These are phyloP conservation scores for Berberis vulgaris DNA, from an alignment of 164 flowering plant species.

Conservation along the genomic window DNA sequence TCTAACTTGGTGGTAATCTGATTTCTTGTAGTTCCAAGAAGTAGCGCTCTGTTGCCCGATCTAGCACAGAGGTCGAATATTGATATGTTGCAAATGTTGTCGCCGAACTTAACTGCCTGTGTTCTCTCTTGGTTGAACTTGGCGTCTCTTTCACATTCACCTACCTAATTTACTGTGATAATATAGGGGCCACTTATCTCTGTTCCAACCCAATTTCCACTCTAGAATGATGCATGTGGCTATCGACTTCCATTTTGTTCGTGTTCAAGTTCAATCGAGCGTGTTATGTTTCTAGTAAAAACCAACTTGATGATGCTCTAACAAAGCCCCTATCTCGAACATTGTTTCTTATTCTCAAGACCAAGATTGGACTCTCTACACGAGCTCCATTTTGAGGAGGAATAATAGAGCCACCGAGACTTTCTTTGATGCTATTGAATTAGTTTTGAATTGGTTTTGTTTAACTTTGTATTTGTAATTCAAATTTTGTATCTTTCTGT, in stretches of 20 bases:
- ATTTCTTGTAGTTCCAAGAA: not conserved
- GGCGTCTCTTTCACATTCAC: not conserved
- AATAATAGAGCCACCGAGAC: too few species aligned
- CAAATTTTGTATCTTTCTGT: too few species aligned
- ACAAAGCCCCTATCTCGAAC: not conserved
- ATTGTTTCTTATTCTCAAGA: not conserved
- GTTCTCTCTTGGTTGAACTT: not conserved
- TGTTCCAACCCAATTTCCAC: not conserved
- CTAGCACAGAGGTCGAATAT: not conserved
- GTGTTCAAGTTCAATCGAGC: not conserved
- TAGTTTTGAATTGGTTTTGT: not conserved
- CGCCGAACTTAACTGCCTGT: not conserved
- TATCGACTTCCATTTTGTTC: not conserved
- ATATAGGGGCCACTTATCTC: not conserved
- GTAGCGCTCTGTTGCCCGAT: not conserved
- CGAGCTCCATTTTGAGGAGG: not conserved
- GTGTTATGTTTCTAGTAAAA: not conserved
- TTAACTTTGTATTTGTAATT: not conserved
- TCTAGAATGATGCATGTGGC: not conserved
- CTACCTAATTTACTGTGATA: not conserved
- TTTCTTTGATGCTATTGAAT: not conserved
- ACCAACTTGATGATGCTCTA: not conserved
- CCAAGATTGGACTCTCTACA: not conserved
- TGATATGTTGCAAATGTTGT: not conserved
- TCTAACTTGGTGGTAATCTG: not conserved